These are phyloP conservation scores for Aureobasidium vineae DNA, from an alignment of 2,329 filamentous ascomycete genomes.

Conservation along the genomic window DNA sequence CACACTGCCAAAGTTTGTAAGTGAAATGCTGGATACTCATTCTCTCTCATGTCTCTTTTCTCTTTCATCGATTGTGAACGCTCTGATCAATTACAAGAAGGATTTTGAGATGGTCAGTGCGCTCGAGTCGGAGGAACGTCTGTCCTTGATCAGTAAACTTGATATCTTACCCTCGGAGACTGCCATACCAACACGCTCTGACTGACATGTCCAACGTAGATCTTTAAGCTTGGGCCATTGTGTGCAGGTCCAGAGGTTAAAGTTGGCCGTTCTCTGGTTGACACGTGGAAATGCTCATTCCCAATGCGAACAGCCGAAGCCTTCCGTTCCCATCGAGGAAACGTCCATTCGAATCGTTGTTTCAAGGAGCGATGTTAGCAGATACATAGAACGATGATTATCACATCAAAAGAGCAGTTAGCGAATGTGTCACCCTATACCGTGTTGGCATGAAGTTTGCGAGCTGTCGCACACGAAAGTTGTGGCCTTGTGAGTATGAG, in stretches of 20 bases:
- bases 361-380: background rate
- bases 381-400: background rate
- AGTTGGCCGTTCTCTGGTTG: slow-evolving; percentile 9
- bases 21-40: background rate
- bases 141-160: slow-evolving; percentile 9
- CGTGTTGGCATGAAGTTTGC: too few relatives aligned
- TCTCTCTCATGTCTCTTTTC: background rate
- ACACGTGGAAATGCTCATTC: slow-evolving; percentile 4
- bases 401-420: background rate
- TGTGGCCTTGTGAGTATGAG: background rate
- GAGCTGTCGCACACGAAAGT: background rate
- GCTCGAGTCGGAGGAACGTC: background rate
- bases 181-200: slow-evolving; percentile 7
- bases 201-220: background rate
- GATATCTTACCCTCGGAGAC: background rate
- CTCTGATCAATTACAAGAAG: background rate
- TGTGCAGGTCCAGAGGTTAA: background rate
- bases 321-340: background rate
- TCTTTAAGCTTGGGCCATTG: background rate
- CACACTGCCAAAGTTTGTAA: background rate
- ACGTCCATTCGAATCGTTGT: background rate
- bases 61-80: background rate
- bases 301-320: background rate
- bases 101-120: slow-evolving; percentile 9
- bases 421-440: background rate